These are phyloP conservation scores for Xylaria polymorpha DNA, from an alignment of 2,329 filamentous ascomycete species.

Conservation along the genomic window DNA sequence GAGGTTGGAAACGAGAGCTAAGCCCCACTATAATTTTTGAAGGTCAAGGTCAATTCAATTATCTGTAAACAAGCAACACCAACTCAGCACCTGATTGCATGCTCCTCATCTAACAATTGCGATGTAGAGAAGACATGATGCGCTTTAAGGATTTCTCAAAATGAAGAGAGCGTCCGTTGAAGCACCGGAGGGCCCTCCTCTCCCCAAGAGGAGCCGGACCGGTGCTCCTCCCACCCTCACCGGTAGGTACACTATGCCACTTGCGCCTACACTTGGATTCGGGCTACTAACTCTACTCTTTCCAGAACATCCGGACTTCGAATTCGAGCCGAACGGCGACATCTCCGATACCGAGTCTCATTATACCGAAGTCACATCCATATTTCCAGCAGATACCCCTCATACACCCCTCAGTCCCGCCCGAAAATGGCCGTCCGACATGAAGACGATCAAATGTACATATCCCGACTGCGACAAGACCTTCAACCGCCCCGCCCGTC, in stretches of 20 bases:
- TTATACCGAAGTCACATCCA: constrained; percentile 40
- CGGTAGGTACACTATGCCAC: constrained; percentile 25
- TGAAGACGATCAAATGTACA: constrained; percentile 82
- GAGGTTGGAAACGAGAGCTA: constrained; percentile 1
- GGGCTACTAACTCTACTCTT: constrained; percentile 10
- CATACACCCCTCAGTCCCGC: constrained; percentile 63
- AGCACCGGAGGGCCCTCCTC: constrained; percentile 30
- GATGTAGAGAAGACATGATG: constrained; percentile 13
- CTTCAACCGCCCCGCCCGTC: constrained; percentile 86
- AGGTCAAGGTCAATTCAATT: not conserved
- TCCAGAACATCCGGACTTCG: constrained; percentile 27
- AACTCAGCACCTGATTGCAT: not conserved
- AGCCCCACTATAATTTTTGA: constrained; percentile 41
- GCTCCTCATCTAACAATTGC: constrained; percentile 20
- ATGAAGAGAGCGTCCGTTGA: constrained; percentile 46
- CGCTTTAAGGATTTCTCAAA: not conserved
- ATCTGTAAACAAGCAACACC: constrained; percentile 22
- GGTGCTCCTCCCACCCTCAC: constrained; percentile 8
- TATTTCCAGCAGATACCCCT: constrained; percentile 55
- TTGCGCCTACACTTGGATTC: not conserved
- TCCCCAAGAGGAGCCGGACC: constrained; percentile 38
- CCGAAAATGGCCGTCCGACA: constrained; percentile 72
- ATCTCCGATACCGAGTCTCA: constrained; percentile 40
- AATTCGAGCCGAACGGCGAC: constrained; percentile 34
- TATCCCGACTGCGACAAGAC: constrained; percentile 80